Conservation (phyloP, 176 grass and related monocot genomes). For the Oryza glaberrima region DNA sequence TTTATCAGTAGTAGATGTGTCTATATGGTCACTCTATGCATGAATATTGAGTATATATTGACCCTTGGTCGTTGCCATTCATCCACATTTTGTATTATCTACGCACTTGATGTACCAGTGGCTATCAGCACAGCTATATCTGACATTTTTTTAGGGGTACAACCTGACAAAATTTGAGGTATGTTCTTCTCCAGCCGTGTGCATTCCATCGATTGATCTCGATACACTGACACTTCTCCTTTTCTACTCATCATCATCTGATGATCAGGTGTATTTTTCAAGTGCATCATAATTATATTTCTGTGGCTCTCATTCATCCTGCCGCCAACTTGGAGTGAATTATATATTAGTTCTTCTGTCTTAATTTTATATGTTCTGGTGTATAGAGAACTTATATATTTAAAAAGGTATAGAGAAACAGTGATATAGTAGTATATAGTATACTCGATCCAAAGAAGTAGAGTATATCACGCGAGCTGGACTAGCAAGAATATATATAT, state of each 20-base stretch:
- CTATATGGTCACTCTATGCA: background rate
- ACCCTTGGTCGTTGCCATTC: background rate
- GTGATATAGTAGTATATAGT: background rate
- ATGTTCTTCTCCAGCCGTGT: background rate
- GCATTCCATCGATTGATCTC: background rate
- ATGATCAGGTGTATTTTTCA: background rate
- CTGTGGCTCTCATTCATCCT: background rate
- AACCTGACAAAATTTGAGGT: constrained; percentile 4
- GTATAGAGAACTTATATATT: background rate
- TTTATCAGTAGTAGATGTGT: background rate
- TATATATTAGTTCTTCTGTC: background rate
- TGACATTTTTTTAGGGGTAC: background rate
- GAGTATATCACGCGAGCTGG: background rate
- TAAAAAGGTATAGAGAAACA: background rate
- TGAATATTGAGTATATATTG: background rate
- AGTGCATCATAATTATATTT: background rate
- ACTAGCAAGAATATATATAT: background rate
- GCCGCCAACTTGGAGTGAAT: background rate
- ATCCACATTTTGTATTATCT: background rate
- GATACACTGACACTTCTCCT: background rate
- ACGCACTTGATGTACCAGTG: background rate
- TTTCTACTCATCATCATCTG: background rate
- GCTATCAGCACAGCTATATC: background rate
- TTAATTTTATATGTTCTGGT: background rate
- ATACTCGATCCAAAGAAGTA: background rate